Conservation (phyloP, 257 asterid genomes). For the Capsicum pubescens region DNA sequence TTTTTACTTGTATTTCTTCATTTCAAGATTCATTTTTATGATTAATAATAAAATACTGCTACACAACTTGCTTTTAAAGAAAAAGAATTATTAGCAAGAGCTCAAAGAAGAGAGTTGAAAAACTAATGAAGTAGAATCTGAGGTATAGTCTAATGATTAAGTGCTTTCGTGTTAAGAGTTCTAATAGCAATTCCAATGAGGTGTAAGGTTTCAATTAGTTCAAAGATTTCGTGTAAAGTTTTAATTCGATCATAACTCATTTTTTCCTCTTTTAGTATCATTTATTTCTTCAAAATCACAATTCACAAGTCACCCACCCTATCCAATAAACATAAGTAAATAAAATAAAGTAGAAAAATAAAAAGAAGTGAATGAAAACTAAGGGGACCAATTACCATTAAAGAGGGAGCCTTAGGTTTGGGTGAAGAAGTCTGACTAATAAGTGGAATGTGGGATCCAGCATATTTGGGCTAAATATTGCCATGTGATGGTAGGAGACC, state of each 20-base stretch:
- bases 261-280: background rate
- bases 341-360: background rate
- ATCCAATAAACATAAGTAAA: background rate
- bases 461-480: constrained; percentile 25
- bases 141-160: background rate
- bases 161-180: background rate
- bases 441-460: constrained; percentile 44
- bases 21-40: too few relatives aligned
- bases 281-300: constrained; percentile 1
- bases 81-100: background rate
- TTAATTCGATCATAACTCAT: background rate
- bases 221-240: background rate
- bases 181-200: background rate
- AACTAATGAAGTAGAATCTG: background rate
- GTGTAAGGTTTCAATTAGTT: background rate
- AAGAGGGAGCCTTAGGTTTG: constrained; percentile 38
- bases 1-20: too few relatives aligned
- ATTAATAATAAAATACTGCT: too few relatives aligned
- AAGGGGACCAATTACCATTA: constrained; percentile 33
- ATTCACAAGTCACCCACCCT: background rate
- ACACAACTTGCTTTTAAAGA: too few relatives aligned
- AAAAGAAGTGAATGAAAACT: background rate
- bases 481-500: constrained; percentile 86
- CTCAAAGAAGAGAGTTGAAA: background rate
- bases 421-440: constrained; percentile 33